phyloP scores from a whole-genome alignment of 1,284 basidiomycete species.

The Cryptococcus sp. region DNA sequence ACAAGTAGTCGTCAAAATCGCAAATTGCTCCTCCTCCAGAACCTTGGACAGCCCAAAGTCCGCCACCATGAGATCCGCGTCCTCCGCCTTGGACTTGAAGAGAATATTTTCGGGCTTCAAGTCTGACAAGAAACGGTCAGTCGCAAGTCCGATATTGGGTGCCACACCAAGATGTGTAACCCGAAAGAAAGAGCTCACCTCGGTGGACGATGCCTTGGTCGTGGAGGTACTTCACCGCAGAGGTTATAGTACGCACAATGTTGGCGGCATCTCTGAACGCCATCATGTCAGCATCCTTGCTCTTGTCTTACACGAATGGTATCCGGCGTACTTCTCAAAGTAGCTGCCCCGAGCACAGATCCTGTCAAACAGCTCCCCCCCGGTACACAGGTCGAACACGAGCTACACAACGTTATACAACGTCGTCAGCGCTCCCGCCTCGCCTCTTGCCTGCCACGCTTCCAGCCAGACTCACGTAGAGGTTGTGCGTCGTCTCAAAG shows the following conservation, averaged over 20 bases:
- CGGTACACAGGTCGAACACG: conserved; percentile 94
- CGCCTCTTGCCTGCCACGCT: too few species aligned
- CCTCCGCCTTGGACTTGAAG: conserved; percentile 84
- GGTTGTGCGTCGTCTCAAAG: conserved; percentile 95
- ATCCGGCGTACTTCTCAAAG: conserved; percentile 71
- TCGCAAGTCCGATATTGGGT: neutral
- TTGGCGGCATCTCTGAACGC: conserved; percentile 74
- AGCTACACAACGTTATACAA: conserved; percentile 56
- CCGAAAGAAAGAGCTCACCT: conserved; percentile 53
- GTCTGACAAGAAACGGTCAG: conserved; percentile 54
- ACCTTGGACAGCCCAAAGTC: conserved; percentile 82
- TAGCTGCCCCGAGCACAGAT: conserved; percentile 98
- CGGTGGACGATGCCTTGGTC: conserved; percentile 92
- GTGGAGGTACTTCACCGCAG: conserved; percentile 89
- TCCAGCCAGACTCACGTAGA: conserved; percentile 56
- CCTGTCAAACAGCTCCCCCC: conserved; percentile 95
- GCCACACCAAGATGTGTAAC: neutral
- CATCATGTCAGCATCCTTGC: neutral
- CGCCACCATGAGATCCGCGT: conserved; percentile 93
- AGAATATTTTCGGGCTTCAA: conserved; percentile 96
- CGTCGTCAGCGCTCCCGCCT: neutral
- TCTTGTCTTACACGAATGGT: neutral
- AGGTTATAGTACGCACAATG: conserved; percentile 81
- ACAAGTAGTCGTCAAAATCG: conserved; percentile 87
- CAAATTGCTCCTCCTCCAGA: conserved; percentile 86